Conservation (phyloP, 2,329 filamentous ascomycete genomes). For the Parastagonospora avenae region DNA sequence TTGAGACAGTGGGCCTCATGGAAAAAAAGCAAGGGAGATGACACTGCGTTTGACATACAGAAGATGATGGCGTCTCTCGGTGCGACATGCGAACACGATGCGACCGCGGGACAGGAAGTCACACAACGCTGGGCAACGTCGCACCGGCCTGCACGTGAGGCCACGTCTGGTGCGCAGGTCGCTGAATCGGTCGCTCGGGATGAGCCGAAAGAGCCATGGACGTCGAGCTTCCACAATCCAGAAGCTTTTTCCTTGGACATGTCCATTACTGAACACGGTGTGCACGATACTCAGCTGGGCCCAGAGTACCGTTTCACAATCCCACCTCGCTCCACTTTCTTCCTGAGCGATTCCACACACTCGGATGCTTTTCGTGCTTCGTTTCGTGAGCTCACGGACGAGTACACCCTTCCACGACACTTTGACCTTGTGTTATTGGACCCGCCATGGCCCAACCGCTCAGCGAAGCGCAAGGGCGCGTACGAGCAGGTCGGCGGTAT, state of each 20-base stretch:
- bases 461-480: slow-evolving; percentile 65
- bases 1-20: slow-evolving; percentile 37
- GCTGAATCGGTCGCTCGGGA: slow-evolving; percentile 9
- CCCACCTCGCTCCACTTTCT: slow-evolving; percentile 56
- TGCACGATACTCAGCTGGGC: slow-evolving; percentile 7
- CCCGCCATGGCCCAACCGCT: slow-evolving; percentile 82
- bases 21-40: slow-evolving; percentile 27
- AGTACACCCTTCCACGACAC: slow-evolving; percentile 49
- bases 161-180: slow-evolving; percentile 8
- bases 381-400: slow-evolving; percentile 44
- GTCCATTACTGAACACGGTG: slow-evolving; percentile 21
- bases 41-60: slow-evolving; percentile 35
- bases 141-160: slow-evolving; percentile 26
- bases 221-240: slow-evolving; percentile 38
- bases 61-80: slow-evolving; percentile 44
- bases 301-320: slow-evolving; percentile 48
- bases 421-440: slow-evolving; percentile 76
- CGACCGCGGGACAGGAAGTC: slow-evolving; percentile 15
- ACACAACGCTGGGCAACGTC: slow-evolving; percentile 34
- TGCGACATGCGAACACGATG: slow-evolving; percentile 24
- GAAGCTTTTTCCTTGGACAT: slow-evolving; percentile 27
- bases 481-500: slow-evolving; percentile 55
- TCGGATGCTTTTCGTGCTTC: slow-evolving; percentile 44
- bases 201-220: slow-evolving; percentile 28
- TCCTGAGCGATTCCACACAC: slow-evolving; percentile 55